Evolutionary conservation across 2,329 filamentous ascomycete species (phyloP).

Genomic region (Colletotrichum gigasporum): DNA sequence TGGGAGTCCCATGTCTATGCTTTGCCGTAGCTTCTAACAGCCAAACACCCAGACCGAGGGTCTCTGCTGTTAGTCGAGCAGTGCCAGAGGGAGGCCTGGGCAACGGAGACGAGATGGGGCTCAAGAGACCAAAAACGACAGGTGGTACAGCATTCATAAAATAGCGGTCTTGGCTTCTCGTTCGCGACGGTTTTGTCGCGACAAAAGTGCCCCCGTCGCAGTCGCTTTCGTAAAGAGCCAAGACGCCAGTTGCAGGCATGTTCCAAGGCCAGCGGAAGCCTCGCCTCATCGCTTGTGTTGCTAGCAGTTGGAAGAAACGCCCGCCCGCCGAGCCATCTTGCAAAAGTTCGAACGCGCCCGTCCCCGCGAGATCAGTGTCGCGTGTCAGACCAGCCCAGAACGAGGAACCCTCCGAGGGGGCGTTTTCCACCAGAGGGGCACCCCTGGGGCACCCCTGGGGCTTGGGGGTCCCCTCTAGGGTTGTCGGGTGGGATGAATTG

Average conservation of each 20-base stretch:
- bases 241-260: constrained; percentile 20
- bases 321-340: constrained; percentile 14
- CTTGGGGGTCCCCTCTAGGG: too few relatives aligned
- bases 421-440: not conserved
- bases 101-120: constrained; percentile 13
- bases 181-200: not conserved
- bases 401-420: too few relatives aligned
- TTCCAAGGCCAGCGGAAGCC: constrained; percentile 14
- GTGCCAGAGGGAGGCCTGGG: constrained; percentile 11
- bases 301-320: constrained; percentile 16
- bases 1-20: not conserved
- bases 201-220: constrained; percentile 16
- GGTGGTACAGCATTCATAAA: constrained; percentile 12
- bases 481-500: not conserved
- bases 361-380: constrained; percentile 7
- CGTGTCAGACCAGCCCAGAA: too few relatives aligned
- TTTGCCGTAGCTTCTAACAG: constrained; percentile 1
- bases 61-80: constrained; percentile 20
- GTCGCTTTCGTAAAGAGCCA: constrained; percentile 18
- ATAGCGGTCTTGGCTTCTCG: constrained; percentile 13
- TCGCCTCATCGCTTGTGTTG: constrained; percentile 13
- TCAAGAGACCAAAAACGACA: constrained; percentile 1
- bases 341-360: constrained; percentile 4
- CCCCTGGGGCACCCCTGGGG: too few relatives aligned
- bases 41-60: not conserved